These are phyloP conservation scores for Yarrowia alimentaria DNA, from an alignment of 805 yeast genomes.

Conservation along the genomic window DNA sequence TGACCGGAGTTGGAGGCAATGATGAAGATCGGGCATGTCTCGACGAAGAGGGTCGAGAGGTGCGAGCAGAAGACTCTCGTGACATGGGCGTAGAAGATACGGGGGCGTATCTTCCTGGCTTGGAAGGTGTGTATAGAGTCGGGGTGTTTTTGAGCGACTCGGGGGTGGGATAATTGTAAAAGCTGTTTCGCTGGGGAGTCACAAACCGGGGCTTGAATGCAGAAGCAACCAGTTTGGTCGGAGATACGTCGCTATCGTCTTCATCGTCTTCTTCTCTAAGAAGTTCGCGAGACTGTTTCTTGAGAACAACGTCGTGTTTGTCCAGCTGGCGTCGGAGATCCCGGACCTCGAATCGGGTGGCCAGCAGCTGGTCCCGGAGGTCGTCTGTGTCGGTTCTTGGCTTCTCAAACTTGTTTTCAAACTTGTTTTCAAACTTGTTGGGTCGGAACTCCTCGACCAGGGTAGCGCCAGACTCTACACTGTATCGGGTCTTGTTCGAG, in stretches of 20 bases:
- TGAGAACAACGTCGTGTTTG: slow-evolving; percentile 12
- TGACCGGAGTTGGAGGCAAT: slow-evolving; percentile 8
- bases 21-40: slow-evolving; percentile 7
- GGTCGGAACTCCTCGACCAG: slow-evolving; percentile 2
- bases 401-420: too few relatives aligned
- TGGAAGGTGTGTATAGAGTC: slow-evolving; percentile 4
- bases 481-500: background rate
- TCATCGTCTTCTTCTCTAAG: slow-evolving; percentile 7
- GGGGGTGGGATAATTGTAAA: slow-evolving; percentile 13
- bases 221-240: too few relatives aligned
- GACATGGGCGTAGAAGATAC: background rate
- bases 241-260: background rate
- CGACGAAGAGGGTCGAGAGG: too few relatives aligned
- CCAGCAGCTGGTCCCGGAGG: slow-evolving; percentile 6
- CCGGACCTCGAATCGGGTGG: slow-evolving; percentile 2
- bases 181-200: slow-evolving; percentile 1
- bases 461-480: slow-evolving; percentile 9
- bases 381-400: slow-evolving; percentile 10
- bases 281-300: slow-evolving; percentile 4
- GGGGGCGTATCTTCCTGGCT: background rate
- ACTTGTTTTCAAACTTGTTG: too few relatives aligned
- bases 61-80: too few relatives aligned
- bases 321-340: slow-evolving; percentile 15
- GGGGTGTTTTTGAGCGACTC: slow-evolving; percentile 11
- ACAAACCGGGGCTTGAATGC: background rate